Conservation (phyloP, 257 asterid species). For the Ballota nigra region DNA sequence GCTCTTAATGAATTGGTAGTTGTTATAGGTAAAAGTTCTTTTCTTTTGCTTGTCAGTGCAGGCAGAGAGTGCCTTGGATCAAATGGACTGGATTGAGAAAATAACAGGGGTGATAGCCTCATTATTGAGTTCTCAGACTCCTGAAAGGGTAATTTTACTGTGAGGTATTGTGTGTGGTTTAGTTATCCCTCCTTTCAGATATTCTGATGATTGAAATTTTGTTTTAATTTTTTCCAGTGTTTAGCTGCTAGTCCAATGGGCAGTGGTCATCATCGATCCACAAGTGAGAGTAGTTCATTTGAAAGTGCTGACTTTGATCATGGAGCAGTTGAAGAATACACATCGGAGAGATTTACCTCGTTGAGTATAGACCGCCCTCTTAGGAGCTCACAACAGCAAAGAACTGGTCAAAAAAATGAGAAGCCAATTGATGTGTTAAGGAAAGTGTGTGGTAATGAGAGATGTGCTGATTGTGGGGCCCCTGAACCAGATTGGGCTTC, state of each 20-base stretch:
- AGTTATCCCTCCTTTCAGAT: background rate
- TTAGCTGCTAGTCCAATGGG: slow-evolving; percentile 83
- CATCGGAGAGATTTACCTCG: slow-evolving; percentile 69
- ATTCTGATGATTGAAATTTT: slow-evolving; percentile 4
- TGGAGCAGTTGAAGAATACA: slow-evolving; percentile 75
- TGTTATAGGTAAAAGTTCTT: slow-evolving; percentile 26
- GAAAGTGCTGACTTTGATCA: slow-evolving; percentile 92
- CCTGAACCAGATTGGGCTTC: slow-evolving; percentile 99
- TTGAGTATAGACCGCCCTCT: slow-evolving; percentile 61
- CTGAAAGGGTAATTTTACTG: slow-evolving; percentile 72
- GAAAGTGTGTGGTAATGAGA: slow-evolving; percentile 89
- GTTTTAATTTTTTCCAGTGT: slow-evolving; percentile 48
- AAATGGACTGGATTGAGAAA: slow-evolving; percentile 99
- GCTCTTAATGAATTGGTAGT: slow-evolving; percentile 22
- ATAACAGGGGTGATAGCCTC: slow-evolving; percentile 99
- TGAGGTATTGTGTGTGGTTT: background rate
- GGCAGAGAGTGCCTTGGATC: slow-evolving; percentile 99
- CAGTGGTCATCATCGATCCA: slow-evolving; percentile 86
- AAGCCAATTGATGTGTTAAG: slow-evolving; percentile 84
- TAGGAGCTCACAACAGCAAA: slow-evolving; percentile 69
- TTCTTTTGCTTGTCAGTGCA: slow-evolving; percentile 48
- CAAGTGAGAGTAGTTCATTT: slow-evolving; percentile 97
- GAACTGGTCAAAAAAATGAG: slow-evolving; percentile 60
- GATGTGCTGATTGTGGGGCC: slow-evolving; percentile 97
- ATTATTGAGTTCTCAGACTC: slow-evolving; percentile 91